Evolutionary conservation across 129 eudicot genomes (phyloP), one percentile per base, ranked within the genome.

Genomic region (Daucus carota): DNA sequence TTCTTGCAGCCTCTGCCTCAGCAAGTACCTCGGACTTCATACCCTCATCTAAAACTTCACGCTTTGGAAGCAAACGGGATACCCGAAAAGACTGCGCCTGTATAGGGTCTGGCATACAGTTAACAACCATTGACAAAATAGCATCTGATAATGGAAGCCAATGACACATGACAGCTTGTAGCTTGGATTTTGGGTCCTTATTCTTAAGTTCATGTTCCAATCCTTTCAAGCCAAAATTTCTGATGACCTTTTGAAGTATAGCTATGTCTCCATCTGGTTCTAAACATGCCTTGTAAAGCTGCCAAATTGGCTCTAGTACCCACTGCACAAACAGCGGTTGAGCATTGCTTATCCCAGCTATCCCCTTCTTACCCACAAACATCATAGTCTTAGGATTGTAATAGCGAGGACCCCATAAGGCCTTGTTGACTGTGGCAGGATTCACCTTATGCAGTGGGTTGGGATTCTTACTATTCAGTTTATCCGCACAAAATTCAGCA

Each of bases 111-210:
- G 99, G 97, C 85, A 95, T 84, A 78, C 87, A 87, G 34, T 88
- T 88, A 20, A 88, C 85, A 57, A 89, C 99, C 96, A 95, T 95
- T 8, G 96, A 86, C 76, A 95, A 86, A 57, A 95, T 83, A 3
- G 94, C 84, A 86, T 91, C 89, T 3, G 97, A 86, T 68, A 94
- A 75, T 12, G 99, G 99, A 88, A 95, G 93, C 99, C 97, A 95
- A 38, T 85, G 86, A 70, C 97, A 87, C 96, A 95, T 78, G 36
- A 95, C 94, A 62, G 96, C 80, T 75, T 95, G 99, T 72, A 95
- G 92, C 80, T 89, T 90, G 54, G 79, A 65, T 76, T 89, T 95
- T 1, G 97, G 90, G 77, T 95, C 99, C 78, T 84, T 91, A 57
- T 91, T 86, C 42, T 89, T 90, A 75, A 91, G 92, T 79, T 95